Conservation (phyloP, 495 filamentous ascomycete genomes). For the Durotheca rogersii region DNA sequence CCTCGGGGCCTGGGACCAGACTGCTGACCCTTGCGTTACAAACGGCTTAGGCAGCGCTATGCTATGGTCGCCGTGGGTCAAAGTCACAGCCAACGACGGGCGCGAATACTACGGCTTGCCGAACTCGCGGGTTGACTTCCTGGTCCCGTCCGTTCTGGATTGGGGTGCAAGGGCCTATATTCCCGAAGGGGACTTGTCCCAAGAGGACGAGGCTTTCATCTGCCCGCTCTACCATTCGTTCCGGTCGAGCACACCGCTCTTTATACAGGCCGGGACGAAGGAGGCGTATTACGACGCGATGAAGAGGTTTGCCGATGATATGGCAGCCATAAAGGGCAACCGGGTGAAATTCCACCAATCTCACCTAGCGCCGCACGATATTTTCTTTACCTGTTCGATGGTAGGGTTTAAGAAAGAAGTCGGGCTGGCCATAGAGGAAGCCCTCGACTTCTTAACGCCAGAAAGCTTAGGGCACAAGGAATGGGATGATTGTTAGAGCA, state of each 20-base stretch:
- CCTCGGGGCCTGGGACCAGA: too few species aligned
- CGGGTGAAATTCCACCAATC: neutral
- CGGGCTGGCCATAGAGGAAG: too few species aligned
- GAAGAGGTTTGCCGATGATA: neutral
- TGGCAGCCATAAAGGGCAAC: neutral
- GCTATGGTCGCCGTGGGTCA: constrained; percentile 2
- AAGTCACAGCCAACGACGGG: neutral
- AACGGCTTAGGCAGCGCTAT: neutral
- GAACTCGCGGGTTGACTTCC: neutral
- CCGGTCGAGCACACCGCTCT: neutral
- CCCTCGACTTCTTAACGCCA: too few species aligned
- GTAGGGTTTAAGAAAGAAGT: neutral
- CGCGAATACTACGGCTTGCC: neutral
- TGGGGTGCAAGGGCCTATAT: neutral
- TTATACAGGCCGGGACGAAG: neutral
- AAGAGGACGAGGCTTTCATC: neutral
- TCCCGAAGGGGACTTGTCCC: neutral
- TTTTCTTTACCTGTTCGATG: neutral
- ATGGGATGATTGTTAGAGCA: too few species aligned
- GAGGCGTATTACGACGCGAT: neutral
- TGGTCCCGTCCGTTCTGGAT: neutral
- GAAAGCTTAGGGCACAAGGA: too few species aligned
- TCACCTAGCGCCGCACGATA: neutral
- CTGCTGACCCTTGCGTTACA: too few species aligned
- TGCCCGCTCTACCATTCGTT: neutral